Evolutionary conservation across 2,329 filamentous ascomycete genomes (phyloP).

Genomic region (Fusarium nematophilum): DNA sequence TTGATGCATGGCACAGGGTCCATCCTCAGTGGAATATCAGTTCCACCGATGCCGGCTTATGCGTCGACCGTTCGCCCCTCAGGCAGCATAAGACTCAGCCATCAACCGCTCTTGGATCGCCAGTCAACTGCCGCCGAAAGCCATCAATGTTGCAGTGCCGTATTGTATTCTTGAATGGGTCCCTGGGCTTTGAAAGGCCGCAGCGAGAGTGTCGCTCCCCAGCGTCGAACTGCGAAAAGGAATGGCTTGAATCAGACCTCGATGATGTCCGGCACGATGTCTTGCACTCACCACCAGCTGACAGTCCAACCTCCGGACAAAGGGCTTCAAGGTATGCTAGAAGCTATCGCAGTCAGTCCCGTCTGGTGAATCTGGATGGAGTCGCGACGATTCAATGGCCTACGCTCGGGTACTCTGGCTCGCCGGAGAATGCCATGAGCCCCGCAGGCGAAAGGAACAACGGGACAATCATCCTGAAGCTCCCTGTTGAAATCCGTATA

Average conservation of each 20-base stretch:
- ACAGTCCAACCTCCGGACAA: no score
- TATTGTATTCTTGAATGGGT: not conserved
- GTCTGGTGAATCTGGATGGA: not conserved
- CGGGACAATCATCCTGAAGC: not conserved
- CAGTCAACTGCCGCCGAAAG: no score
- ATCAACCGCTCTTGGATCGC: no score
- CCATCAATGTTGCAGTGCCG: not conserved
- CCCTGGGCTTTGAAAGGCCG: not conserved
- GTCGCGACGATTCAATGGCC: not conserved
- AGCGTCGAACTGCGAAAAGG: not conserved
- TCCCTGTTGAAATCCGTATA: constrained; percentile 22
- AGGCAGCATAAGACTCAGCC: no score
- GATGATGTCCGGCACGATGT: constrained; percentile 2
- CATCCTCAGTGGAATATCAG: no score
- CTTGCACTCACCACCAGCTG: not conserved
- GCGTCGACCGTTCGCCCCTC: no score
- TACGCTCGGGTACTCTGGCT: not conserved
- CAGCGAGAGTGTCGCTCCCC: not conserved
- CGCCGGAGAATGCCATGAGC: not conserved
- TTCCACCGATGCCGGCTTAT: no score
- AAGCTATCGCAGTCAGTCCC: not conserved
- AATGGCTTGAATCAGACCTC: constrained; percentile 13
- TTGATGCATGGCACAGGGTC: no score
- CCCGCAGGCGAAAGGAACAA: no score
- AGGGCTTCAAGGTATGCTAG: not conserved